Conservation (phyloP, 1,284 basidiomycete species). For the Malassezia psittaci region DNA sequence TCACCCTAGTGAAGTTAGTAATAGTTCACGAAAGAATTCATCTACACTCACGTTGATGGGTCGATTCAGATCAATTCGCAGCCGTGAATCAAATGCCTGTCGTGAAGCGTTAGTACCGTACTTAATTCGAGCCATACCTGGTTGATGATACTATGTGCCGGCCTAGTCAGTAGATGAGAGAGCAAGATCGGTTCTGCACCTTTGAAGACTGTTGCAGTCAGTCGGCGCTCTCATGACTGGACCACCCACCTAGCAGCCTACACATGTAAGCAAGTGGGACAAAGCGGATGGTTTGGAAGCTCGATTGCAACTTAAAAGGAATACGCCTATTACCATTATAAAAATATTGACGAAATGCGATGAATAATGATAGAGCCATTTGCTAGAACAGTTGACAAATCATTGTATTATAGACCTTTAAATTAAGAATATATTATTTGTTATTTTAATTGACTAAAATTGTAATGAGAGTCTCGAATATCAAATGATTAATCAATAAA, state of each 20-base stretch:
- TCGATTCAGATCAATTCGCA: conserved; percentile 49
- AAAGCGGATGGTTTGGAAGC: no score
- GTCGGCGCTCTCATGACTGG: conserved; percentile 1
- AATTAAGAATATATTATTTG: no score
- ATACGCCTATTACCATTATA: no score
- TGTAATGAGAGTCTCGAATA: no score
- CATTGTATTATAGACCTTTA: no score
- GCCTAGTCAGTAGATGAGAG: conserved; percentile 67
- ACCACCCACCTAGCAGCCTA: conserved; percentile 22
- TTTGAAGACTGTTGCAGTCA: conserved; percentile 30
- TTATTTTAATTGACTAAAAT: no score
- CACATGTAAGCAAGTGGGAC: conserved; percentile 13
- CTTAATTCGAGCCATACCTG: conserved; percentile 14
- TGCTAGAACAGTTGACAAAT: no score
- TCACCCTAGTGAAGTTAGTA: conserved; percentile 55
- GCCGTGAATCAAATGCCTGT: conserved; percentile 35
- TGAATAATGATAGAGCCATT: no score
- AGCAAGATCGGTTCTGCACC: conserved; percentile 31
- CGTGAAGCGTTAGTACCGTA: neutral
- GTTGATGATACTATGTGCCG: conserved; percentile 71
- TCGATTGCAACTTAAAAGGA: no score
- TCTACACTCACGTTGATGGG: conserved; percentile 28
- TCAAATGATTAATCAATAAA: no score
- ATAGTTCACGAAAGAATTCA: neutral
- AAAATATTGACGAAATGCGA: no score